Evolutionary conservation across 2,329 filamentous ascomycete genomes (phyloP), one percentile per base, ranked within the genome.

Genomic region (Niveomyces coronatus): DNA sequence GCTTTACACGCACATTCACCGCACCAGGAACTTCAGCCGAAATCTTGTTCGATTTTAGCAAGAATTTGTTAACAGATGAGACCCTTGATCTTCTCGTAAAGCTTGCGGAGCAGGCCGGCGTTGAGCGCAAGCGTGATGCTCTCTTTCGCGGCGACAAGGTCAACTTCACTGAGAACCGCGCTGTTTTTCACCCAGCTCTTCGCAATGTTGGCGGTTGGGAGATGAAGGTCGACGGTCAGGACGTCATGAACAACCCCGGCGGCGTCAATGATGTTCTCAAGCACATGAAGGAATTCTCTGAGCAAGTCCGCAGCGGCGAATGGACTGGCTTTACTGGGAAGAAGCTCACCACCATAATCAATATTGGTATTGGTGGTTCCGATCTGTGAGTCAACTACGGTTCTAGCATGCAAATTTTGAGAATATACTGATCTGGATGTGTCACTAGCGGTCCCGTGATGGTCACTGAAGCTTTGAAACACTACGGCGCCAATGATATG

Each of bases 71-170:
- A 53, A 91, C 83, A 45, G 85, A 94, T 51, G 88, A 96, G 66
- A 96, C 89, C 4, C 70, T 96, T 36, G 72, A 82, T 48, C 74
- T 94, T 35, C 76, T 98, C 38, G 72, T 93, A 53, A 81, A 94
- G 69, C 79, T 98, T 19, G 91, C 91, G 46, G 81, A 88, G 65
- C 84, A 96, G 67, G 87, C 89, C 48, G 81, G 82, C 49, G 64
- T 98, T 27, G 88, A 94, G 71, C 76, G 93, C 70, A 85, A 95
- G 60, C 83, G 91, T 47, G 89, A 98, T 76, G 80, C 81, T 57
- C 94, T 98, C 88, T 98, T 98, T 66, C 80, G 79, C 42, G 91
- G 91, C 52, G 85, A 96, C 58, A 89, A 93, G 75, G 96, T 98
- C 73, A 98, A 98, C 76, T 95, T 95, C 68, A 98, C 91, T 44